phyloP scores from a whole-genome alignment of 768 basidiomycete species.

The Calocybe indica region DNA sequence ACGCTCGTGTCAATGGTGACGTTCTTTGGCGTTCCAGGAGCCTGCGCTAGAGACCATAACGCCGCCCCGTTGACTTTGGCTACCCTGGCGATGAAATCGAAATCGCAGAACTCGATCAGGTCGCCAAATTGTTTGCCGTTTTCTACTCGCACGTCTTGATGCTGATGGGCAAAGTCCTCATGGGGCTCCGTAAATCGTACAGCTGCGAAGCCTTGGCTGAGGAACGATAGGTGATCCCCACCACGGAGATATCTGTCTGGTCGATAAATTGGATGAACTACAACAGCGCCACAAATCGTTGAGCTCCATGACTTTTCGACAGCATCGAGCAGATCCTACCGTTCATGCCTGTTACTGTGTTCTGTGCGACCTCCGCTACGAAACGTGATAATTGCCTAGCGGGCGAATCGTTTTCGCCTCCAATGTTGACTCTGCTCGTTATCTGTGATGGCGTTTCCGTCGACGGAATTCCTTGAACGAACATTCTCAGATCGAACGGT shows the following conservation, averaged over 20 bases:
- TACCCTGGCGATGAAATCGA: conserved; percentile 45
- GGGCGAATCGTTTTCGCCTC: conserved; percentile 51
- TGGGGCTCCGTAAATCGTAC: conserved; percentile 52
- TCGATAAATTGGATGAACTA: conserved; percentile 46
- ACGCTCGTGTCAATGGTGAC: conserved; percentile 39
- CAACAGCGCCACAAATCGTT: neutral
- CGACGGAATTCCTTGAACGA: conserved; percentile 43
- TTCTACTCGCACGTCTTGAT: conserved; percentile 46
- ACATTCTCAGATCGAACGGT: conserved; percentile 46
- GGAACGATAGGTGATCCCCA: conserved; percentile 50
- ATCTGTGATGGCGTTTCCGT: conserved; percentile 33
- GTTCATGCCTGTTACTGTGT: conserved; percentile 41
- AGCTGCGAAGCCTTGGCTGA: conserved; percentile 42
- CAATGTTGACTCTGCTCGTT: conserved; percentile 29
- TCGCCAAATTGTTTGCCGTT: conserved; percentile 53
- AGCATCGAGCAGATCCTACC: conserved; percentile 24
- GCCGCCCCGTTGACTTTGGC: conserved; percentile 46
- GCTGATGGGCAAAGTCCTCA: conserved; percentile 54
- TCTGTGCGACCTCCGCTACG: conserved; percentile 44
- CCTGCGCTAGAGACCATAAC: conserved; percentile 50
- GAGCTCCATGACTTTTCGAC: neutral
- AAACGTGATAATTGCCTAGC: conserved; percentile 47
- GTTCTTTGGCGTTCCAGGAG: conserved; percentile 47
- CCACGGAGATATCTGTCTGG: conserved; percentile 50
- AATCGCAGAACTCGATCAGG: conserved; percentile 46